Evolutionary conservation across 441 rosid species (phyloP), one percentile per base, ranked within the genome.

Genomic region (Melastoma candidum): DNA sequence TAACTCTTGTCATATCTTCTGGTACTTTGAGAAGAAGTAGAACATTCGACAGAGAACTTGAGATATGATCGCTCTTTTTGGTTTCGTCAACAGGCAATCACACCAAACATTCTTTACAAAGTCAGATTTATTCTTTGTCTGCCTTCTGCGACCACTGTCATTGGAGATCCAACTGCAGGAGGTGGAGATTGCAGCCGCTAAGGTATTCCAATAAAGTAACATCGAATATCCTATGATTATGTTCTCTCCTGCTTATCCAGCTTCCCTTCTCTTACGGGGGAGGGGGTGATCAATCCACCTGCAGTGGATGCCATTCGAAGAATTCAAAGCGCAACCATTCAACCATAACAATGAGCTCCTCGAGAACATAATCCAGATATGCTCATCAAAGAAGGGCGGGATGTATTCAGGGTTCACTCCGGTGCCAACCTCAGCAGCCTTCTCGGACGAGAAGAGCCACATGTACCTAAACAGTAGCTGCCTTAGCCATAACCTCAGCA

Each of bases 251-350:
- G 49, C 5, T 32, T 12, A 11, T 10, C 29, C 11, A 11, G 53
- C 12, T 10, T 51, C n/a, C 50, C 43, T 12, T 45, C 4, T 14
- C 17, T 32, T 17, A 14, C 11, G 22, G 22, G 22, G 22, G 22
- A 17, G 22, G 4, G 47, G 27, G 47, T 4, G 25, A 10, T 24
- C 13, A 54, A 54, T 53, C 22, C 22, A 17, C 53, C 25, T 68
- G 59, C 77, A 84, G 95, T 86, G 94, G 94, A 80, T 87, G 95
- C 82, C 84, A 8, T 61, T 81, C 71, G 87, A 84, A 46, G 95
- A 84, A 59, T 90, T 76, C 47, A 46, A 36, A 14, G 76, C 71
- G 0, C 88, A 81, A 12, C 83, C 90, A 54, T 78, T 60, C 43
- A 81, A 77, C 50, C 77, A 70, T 54, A 66, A 71, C 1, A 58